Evolutionary conservation across 2,329 filamentous ascomycete species (phyloP), one percentile per base, ranked within the genome.

Genomic region (Hyphodiscus sp.): DNA sequence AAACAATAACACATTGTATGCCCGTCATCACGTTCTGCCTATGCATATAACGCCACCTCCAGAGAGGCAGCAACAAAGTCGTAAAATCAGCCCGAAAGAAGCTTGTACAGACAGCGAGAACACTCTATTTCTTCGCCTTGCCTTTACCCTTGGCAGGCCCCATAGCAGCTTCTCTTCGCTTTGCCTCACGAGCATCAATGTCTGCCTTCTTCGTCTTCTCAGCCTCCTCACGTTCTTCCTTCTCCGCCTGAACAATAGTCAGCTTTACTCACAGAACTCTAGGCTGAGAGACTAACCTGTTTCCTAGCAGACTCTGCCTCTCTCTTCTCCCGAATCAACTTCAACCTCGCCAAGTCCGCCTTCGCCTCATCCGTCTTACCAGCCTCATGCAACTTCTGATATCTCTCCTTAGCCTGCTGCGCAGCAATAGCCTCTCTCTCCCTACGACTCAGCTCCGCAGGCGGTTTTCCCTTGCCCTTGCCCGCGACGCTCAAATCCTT

Each of bases 351-450:
- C 62, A 97, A 68, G 72, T 99, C 94, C 5, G 89, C 86, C 69
- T 89, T 87, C 47, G 92, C 91, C 77, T 96, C 89, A 57, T 99
- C 94, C 45, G 94, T 97, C 83, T 97, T 97, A 66, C 92, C 92
- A 67, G 91, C 87, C 53, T 91, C 89, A 67, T 96, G 92, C 64
- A 96, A 71, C 74, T 95, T 95, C 76, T 90, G 82, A 68, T 96
- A 96, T 62, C 85, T 81, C 76, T 96, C 91, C 70, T 91, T 91
- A 29, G 89, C 90, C 69, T 92, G 87, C 58, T 87, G 85, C 1
- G 91, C 91, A 73, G 96, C 87, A 33, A 94, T 67, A 2, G 91
- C 88, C 75, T 97, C 86, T 19, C 84, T 74, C 74, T 89, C 86
- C 29, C 83, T 78, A 48, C 86, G 77, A 41, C 80, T 84, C 46